Percentiles rank a stretch among this genome's conserved stretches.
These are phyloP conservation scores for Syzygium malaccense DNA, from an alignment of 441 rosid genomes.

Conservation along the genomic window DNA sequence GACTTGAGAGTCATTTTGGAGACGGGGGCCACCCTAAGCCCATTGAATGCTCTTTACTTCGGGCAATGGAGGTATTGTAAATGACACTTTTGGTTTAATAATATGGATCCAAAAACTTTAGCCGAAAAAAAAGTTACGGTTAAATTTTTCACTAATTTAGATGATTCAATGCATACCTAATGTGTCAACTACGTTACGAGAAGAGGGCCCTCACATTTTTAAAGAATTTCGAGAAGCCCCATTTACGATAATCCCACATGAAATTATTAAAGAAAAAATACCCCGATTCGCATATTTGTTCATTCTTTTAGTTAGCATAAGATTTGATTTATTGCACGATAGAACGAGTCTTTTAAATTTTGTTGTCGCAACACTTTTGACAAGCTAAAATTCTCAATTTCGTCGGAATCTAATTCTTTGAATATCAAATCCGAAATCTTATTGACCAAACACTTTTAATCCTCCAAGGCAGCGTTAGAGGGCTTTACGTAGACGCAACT, in stretches of 20 bases:
- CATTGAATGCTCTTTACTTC: not conserved
- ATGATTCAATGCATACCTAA: not conserved
- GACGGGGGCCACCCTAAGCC: not conserved
- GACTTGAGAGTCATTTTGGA: not conserved
- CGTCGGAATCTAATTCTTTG: too few species aligned
- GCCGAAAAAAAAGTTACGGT: too few species aligned
- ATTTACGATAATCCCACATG: not conserved
- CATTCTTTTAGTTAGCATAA: not conserved
- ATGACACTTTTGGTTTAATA: too few species aligned
- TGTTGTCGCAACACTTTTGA: too few species aligned
- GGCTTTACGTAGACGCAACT: not conserved
- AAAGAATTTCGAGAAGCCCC: not conserved
- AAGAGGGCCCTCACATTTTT: not conserved
- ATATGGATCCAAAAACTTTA: too few species aligned
- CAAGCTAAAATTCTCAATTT: too few species aligned
- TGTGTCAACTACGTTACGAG: not conserved
- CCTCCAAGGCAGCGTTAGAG: not conserved
- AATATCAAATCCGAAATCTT: too few species aligned
- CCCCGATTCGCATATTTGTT: not conserved
- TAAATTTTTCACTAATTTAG: not conserved
- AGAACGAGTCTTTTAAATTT: too few species aligned
- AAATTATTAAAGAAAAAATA: too few species aligned
- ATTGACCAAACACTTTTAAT: too few species aligned
- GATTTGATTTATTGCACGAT: not conserved
- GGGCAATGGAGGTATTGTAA: not conserved